Evolutionary conservation across 768 basidiomycete species (phyloP).

Genomic region (Kwoniella botswanensis): DNA sequence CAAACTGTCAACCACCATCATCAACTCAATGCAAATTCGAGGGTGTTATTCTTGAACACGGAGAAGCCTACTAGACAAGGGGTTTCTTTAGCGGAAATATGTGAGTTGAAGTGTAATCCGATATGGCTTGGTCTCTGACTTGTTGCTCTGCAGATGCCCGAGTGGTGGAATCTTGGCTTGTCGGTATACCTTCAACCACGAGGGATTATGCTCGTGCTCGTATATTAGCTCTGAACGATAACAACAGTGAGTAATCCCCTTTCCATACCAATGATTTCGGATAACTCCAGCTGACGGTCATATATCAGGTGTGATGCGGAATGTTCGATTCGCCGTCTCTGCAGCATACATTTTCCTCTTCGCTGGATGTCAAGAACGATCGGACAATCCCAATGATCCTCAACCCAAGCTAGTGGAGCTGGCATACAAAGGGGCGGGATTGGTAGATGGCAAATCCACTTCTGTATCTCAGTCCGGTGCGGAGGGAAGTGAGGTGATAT

Average conservation of each 20-base stretch:
- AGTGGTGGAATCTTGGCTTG: conserved; percentile 39
- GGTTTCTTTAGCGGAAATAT: conserved; percentile 35
- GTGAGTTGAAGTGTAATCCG: conserved; percentile 10
- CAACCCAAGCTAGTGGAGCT: conserved; percentile 34
- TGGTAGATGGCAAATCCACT: conserved; percentile 15
- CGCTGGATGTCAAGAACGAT: conserved; percentile 13
- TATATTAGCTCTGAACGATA: conserved; percentile 30
- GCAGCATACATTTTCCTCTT: conserved; percentile 40
- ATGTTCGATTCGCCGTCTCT: conserved; percentile 32
- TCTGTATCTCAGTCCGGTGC: neutral
- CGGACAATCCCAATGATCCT: conserved; percentile 9
- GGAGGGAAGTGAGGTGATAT: conserved; percentile 13
- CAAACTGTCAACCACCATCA: neutral
- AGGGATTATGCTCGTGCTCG: conserved; percentile 28
- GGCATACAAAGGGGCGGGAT: conserved; percentile 32
- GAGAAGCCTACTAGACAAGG: conserved; percentile 32
- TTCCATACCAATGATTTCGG: neutral
- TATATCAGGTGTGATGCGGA: conserved; percentile 30
- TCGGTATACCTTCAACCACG: conserved; percentile 30
- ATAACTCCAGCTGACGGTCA: neutral
- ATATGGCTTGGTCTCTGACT: neutral
- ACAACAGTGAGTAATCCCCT: conserved; percentile 19
- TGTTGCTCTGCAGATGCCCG: conserved; percentile 21
- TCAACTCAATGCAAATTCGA: conserved; percentile 22
- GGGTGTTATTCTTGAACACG: conserved; percentile 21